Conservation (phyloP, 495 filamentous ascomycete species). For the Penicillium coffeae region DNA sequence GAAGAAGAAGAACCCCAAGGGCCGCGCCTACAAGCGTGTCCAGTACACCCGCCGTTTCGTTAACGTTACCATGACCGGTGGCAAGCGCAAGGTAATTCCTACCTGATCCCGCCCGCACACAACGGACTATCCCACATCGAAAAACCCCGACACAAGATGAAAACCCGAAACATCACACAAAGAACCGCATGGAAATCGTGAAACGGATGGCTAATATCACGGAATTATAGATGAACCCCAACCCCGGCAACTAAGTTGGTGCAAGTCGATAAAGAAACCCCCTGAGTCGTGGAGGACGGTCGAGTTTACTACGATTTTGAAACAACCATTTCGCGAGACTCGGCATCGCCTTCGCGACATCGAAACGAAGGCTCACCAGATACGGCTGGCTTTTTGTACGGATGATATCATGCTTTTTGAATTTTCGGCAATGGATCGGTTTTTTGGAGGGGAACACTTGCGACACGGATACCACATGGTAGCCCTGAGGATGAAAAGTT, state of each 20-base stretch:
- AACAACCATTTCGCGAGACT: slow-evolving; percentile 22
- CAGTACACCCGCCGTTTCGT: slow-evolving; percentile 98
- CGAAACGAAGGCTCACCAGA: slow-evolving; percentile 28
- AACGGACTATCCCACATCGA: slow-evolving; percentile 1
- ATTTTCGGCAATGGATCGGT: slow-evolving; percentile 30
- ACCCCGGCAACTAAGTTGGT: slow-evolving; percentile 32
- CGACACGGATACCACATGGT: slow-evolving; percentile 24
- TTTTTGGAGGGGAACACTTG: slow-evolving; percentile 18
- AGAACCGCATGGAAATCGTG: background rate
- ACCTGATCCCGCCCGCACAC: slow-evolving; percentile 12
- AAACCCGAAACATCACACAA: background rate
- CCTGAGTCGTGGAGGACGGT: slow-evolving; percentile 23
- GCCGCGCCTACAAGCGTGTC: slow-evolving; percentile 96
- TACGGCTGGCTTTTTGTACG: slow-evolving; percentile 33
- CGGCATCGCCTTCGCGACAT: slow-evolving; percentile 22
- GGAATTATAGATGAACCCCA: slow-evolving; percentile 37
- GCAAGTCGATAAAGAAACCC: slow-evolving; percentile 22
- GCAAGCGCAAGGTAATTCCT: slow-evolving; percentile 90
- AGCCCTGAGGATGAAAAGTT: slow-evolving; percentile 26
- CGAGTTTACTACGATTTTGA: slow-evolving; percentile 26
- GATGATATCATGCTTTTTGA: slow-evolving; percentile 35
- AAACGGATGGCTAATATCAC: slow-evolving; percentile 19
- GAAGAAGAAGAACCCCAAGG: slow-evolving; percentile 73
- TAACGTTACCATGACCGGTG: slow-evolving; percentile 97
- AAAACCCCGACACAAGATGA: slow-evolving; percentile 1